phyloP scores from a whole-genome alignment of 257 asterid genomes.

The Leptodermis oblonga region DNA sequence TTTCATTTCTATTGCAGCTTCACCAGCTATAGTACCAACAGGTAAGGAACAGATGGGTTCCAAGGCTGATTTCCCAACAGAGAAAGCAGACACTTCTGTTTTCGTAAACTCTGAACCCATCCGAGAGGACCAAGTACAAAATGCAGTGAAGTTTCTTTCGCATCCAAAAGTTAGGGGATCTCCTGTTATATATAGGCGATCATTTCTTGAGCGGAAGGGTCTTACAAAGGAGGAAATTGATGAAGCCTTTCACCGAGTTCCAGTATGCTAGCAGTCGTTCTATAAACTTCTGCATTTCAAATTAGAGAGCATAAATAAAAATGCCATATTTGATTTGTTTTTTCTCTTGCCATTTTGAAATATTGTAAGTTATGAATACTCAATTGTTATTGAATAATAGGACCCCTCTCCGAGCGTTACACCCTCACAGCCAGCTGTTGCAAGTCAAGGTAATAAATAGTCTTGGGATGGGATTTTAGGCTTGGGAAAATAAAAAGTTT shows the following conservation, averaged over 20 bases:
- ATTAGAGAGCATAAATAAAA: neutral
- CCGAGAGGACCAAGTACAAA: slow-evolving; percentile 91
- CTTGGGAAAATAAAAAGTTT: slow-evolving; percentile 6
- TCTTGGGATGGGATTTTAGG: neutral
- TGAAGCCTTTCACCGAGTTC: slow-evolving; percentile 96
- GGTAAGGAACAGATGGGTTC: slow-evolving; percentile 32
- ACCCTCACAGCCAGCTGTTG: slow-evolving; percentile 40
- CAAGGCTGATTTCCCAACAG: slow-evolving; percentile 46
- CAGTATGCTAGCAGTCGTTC: slow-evolving; percentile 41
- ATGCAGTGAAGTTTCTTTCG: slow-evolving; percentile 95
- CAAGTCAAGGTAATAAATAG: slow-evolving; percentile 52
- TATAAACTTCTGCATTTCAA: neutral
- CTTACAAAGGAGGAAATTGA: slow-evolving; percentile 99
- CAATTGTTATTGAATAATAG: slow-evolving; percentile 31
- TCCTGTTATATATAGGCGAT: slow-evolving; percentile 85
- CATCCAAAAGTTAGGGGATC: slow-evolving; percentile 97
- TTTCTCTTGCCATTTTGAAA: neutral
- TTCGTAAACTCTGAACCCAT: slow-evolving; percentile 93
- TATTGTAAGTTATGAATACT: neutral
- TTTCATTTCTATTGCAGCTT: slow-evolving; percentile 35
- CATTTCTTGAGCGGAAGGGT: slow-evolving; percentile 98
- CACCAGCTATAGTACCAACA: slow-evolving; percentile 36
- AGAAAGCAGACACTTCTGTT: slow-evolving; percentile 64
- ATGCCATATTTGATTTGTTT: neutral
- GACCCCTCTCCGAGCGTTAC: slow-evolving; percentile 68